phyloP scores from a whole-genome alignment of 371 early-diverging fungal species.

The Blakeslea trispora region DNA sequence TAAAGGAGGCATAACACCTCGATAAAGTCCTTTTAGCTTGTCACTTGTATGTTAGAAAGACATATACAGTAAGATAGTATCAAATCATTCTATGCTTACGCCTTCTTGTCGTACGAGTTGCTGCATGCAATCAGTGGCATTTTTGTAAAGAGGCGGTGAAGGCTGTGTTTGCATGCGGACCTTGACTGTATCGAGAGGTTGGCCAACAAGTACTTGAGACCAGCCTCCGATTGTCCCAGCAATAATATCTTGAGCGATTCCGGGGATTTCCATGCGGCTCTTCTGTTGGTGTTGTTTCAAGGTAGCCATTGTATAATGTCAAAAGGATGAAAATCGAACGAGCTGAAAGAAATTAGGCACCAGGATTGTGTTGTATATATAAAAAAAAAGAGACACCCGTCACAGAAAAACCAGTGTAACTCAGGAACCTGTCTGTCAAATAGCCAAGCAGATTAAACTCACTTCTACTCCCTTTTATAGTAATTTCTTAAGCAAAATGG shows the following conservation, averaged over 20 bases:
- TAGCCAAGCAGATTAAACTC: no score
- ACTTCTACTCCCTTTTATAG: no score
- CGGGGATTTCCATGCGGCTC: constrained; percentile 35
- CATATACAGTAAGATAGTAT: no score
- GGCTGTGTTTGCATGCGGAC: constrained; percentile 84
- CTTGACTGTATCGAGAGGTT: constrained; percentile 81
- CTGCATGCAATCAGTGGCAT: constrained; percentile 74
- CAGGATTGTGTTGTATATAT: no score
- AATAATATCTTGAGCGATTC: constrained; percentile 63
- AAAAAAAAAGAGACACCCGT: no score
- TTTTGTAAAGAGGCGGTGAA: constrained; percentile 65
- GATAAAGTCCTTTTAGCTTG: constrained; percentile 75
- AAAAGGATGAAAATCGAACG: no score
- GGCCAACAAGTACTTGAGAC: constrained; percentile 83
- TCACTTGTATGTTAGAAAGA: not conserved
- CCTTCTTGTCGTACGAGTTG: constrained; percentile 76
- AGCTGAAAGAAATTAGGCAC: no score
- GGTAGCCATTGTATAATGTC: not conserved
- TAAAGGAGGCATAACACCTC: constrained; percentile 81
- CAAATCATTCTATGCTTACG: constrained; percentile 37
- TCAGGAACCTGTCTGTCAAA: no score
- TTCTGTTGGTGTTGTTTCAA: not conserved
- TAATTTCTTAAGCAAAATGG: no score
- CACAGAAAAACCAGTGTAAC: no score
- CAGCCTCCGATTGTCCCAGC: constrained; percentile 89